These are phyloP conservation scores for Phaeodactylum tricornutum DNA, from an alignment of 108 stramenopile species.

Conservation along the genomic window DNA sequence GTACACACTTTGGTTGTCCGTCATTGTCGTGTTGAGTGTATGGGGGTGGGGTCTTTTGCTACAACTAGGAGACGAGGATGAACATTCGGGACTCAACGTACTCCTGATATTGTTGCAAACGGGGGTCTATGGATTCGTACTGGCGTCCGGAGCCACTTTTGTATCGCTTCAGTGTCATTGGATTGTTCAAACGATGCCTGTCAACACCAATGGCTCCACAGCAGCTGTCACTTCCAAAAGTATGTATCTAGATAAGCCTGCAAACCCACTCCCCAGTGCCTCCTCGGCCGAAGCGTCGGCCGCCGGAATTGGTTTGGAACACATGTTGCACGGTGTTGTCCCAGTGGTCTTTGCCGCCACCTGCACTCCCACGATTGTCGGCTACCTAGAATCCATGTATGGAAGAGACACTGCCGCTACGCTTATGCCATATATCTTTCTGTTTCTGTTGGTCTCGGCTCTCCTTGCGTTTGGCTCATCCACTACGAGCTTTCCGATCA, in stretches of 20 bases:
- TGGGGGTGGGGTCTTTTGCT: conserved; percentile 29
- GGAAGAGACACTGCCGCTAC: conserved; percentile 35
- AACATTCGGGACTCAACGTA: not conserved
- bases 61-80: conserved; percentile 17
- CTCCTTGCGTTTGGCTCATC: conserved; percentile 20
- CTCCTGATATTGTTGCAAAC: not conserved
- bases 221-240: conserved; percentile 2
- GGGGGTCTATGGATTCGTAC: not conserved
- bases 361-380: conserved; percentile 21
- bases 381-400: conserved; percentile 19
- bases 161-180: conserved; percentile 8
- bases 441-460: conserved; percentile 30
- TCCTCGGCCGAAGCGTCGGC: conserved; percentile 40
- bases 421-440: conserved; percentile 40
- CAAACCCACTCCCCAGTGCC: conserved; percentile 39
- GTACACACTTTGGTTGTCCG: conserved; percentile 37
- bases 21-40: conserved; percentile 26
- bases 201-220: not conserved
- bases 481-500: not conserved
- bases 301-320: conserved; percentile 28
- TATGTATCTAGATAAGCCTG: not conserved
- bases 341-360: conserved; percentile 36
- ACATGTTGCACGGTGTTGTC: conserved; percentile 38
- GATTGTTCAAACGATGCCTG: conserved; percentile 10
- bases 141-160: not conserved